These are phyloP conservation scores for Thermomyces lanuginosus DNA, from an alignment of 2,329 filamentous ascomycete genomes.

Conservation along the genomic window DNA sequence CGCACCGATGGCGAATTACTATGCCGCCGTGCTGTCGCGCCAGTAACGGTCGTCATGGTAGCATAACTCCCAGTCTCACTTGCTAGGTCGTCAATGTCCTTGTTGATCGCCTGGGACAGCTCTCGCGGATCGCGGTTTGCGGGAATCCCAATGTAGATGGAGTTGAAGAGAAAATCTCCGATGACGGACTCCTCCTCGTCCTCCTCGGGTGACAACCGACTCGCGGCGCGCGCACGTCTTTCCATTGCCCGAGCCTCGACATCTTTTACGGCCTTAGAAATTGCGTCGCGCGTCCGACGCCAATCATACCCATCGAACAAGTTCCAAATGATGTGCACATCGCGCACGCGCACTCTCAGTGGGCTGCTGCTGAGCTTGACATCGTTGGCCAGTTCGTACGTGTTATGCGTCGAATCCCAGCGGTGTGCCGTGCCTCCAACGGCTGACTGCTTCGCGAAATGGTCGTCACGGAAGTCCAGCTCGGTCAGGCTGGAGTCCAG, in stretches of 20 bases:
- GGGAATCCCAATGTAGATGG: conserved; percentile 90
- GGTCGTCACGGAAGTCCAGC: conserved; percentile 61
- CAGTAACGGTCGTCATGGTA: conserved; percentile 45
- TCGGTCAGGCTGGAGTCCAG: conserved; percentile 43
- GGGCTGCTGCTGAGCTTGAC: conserved; percentile 49
- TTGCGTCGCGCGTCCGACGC: conserved; percentile 69
- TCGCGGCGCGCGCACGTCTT: conserved; percentile 43
- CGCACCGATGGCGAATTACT: conserved; percentile 20
- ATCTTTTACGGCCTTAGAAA: conserved; percentile 73
- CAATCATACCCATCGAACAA: conserved; percentile 97
- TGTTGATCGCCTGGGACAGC: conserved; percentile 69
- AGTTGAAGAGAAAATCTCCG: conserved; percentile 94
- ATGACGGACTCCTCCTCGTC: conserved; percentile 65
- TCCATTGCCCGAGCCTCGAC: conserved; percentile 72
- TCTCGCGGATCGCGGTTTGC: conserved; percentile 72
- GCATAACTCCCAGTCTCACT: conserved; percentile 85
- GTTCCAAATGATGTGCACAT: conserved; percentile 94
- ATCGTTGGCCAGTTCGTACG: conserved; percentile 51
- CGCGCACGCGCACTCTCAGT: conserved; percentile 59
- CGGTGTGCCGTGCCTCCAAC: conserved; percentile 53
- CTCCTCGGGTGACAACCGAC: conserved; percentile 37
- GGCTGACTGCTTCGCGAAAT: conserved; percentile 50
- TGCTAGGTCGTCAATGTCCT: conserved; percentile 65
- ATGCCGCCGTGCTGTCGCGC: conserved; percentile 21
- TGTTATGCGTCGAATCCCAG: conserved; percentile 65